A percentile compares a stretch with the other conserved stretches of the same genome.
phyloP scores from a whole-genome alignment of 495 filamentous ascomycete species.

The Penicillium paradoxum region DNA sequence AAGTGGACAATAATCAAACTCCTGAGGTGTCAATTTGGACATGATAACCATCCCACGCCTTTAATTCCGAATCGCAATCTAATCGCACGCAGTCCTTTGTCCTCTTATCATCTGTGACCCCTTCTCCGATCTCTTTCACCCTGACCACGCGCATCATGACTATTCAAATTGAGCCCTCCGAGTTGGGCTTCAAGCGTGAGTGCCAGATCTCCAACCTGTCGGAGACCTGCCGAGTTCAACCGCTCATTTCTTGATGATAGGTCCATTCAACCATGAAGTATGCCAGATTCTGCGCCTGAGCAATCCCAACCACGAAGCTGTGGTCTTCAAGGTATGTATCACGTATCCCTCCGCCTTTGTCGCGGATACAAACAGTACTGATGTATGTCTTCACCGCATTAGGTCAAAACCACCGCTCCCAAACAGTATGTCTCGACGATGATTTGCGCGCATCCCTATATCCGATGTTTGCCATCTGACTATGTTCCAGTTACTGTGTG shows the following conservation, averaged over 20 bases:
- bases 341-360: constrained; percentile 7
- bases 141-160: constrained; percentile 61
- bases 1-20: constrained; percentile 26
- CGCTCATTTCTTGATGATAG: constrained; percentile 45
- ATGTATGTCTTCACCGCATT: constrained; percentile 11
- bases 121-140: neutral
- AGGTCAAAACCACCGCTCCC: constrained; percentile 99
- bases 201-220: constrained; percentile 10
- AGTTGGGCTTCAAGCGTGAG: constrained; percentile 92
- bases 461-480: constrained; percentile 19
- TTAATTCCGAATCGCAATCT: constrained; percentile 14
- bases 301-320: constrained; percentile 71
- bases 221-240: neutral
- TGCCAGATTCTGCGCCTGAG: constrained; percentile 73
- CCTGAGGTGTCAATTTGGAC: constrained; percentile 20
- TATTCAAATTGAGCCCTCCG: constrained; percentile 82
- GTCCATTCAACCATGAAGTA: constrained; percentile 89
- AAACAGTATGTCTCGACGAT: constrained; percentile 74
- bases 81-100: constrained; percentile 5
- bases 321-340: constrained; percentile 87
- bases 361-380: constrained; percentile 14
- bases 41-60: constrained; percentile 15
- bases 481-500: constrained; percentile 79
- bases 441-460: neutral
- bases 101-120: neutral